Evolutionary conservation across 345 rosid genomes (phyloP).

Genomic region (Gossypioides kirkii): DNA sequence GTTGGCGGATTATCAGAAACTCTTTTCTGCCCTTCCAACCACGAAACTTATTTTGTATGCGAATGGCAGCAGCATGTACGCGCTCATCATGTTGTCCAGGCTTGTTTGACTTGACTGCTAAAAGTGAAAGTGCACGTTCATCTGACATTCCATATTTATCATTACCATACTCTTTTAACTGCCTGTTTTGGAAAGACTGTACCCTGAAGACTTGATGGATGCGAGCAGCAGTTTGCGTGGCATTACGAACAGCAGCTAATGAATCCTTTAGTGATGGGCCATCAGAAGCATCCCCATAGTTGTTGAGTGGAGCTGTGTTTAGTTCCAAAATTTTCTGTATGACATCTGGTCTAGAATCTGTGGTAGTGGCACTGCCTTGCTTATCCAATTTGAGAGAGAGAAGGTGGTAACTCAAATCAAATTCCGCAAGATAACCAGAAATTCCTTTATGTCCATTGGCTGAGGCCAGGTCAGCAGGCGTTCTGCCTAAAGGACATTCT

Average conservation of each 20-base stretch:
- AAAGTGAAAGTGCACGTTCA: conserved; percentile 65
- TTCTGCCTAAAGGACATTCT: conserved; percentile 51
- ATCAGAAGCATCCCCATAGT: conserved; percentile 29
- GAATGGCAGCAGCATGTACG: conserved; percentile 66
- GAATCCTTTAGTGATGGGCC: conserved; percentile 61
- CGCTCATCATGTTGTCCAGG: conserved; percentile 51
- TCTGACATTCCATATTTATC: conserved; percentile 52
- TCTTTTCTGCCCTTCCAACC: conserved; percentile 90
- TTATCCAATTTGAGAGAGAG: conserved; percentile 50
- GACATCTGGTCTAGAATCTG: conserved; percentile 26
- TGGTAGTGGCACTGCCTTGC: conserved; percentile 21
- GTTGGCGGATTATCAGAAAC: conserved; percentile 61
- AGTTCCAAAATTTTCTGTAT: conserved; percentile 35
- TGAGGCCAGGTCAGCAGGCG: conserved; percentile 87
- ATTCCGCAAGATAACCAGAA: conserved; percentile 90
- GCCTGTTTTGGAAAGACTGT: conserved; percentile 86
- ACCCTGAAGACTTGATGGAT: conserved; percentile 85
- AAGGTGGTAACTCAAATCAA: conserved; percentile 53
- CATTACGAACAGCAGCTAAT: conserved; percentile 79
- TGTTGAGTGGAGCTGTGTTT: conserved; percentile 28
- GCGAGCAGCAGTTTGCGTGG: conserved; percentile 84
- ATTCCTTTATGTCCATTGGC: conserved; percentile 87
- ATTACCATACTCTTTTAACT: conserved; percentile 52
- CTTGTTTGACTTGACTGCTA: conserved; percentile 54
- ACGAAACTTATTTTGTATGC: conserved; percentile 86